Evolutionary conservation across 1,139 yeast genomes (phyloP).

Genomic region (Geotrichum reessii): DNA sequence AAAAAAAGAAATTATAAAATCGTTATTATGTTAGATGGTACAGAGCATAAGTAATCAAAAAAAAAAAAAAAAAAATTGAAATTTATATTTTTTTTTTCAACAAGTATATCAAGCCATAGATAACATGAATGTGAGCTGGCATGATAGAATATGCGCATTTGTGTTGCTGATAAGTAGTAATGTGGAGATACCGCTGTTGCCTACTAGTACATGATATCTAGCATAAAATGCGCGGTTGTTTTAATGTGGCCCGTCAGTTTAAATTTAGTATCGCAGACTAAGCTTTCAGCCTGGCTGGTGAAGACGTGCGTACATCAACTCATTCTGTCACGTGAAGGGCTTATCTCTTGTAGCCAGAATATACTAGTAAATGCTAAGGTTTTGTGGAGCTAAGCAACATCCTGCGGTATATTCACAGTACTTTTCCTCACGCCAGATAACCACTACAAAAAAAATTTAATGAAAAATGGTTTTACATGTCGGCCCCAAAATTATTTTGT

Average conservation of each 20-base stretch:
- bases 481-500: not conserved
- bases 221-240: not conserved
- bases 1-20: not conserved
- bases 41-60: not conserved
- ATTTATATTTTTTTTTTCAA: not conserved
- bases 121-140: not conserved
- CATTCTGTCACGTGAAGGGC: not conserved
- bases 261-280: not conserved
- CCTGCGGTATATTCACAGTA: not conserved
- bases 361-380: not conserved
- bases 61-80: not conserved
- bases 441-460: not conserved
- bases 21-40: not conserved
- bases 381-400: not conserved
- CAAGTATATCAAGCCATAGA: not conserved
- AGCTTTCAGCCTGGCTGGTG: not conserved
- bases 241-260: not conserved
- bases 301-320: too few species aligned
- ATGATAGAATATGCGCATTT: not conserved
- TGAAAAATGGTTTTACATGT: not conserved
- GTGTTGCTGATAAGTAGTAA: not conserved
- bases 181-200: not conserved
- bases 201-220: not conserved
- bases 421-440: not conserved
- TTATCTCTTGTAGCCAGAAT: not conserved